Conservation (phyloP, 1,284 basidiomycete genomes). For the Tetrapyrgos nigripes region DNA sequence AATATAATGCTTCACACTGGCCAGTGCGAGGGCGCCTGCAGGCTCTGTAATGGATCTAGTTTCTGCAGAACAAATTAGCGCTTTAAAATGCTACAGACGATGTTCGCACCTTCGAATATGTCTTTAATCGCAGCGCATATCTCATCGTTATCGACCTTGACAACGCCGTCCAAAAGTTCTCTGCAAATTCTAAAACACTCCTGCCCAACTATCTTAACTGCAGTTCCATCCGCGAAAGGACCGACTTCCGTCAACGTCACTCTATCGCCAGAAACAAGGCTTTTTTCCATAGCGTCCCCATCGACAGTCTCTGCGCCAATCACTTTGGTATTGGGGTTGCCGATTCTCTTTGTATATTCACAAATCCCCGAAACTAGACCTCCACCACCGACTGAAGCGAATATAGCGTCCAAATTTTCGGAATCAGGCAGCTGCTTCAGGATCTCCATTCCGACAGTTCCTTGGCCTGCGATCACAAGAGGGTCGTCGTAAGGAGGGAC, state of each 20-base stretch:
- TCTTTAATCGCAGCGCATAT: constrained; percentile 99
- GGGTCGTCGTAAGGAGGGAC: constrained; percentile 99
- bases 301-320: constrained; percentile 96
- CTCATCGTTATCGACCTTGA: constrained; percentile 93
- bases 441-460: constrained; percentile 95
- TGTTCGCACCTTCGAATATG: constrained; percentile 89
- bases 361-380: constrained; percentile 90
- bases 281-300: constrained; percentile 91
- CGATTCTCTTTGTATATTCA: constrained; percentile 94
- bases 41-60: constrained; percentile 96
- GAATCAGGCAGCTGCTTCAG: constrained; percentile 84
- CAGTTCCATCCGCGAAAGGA: constrained; percentile 98
- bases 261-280: constrained; percentile 79
- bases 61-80: constrained; percentile 57
- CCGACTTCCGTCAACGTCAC: constrained; percentile 91
- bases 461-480: constrained; percentile 96
- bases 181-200: constrained; percentile 95
- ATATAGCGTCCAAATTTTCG: constrained; percentile 85
- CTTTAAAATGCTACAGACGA: constrained; percentile 6
- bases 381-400: constrained; percentile 92
- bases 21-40: constrained; percentile 93
- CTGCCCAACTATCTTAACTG: constrained; percentile 95
- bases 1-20: constrained; percentile 93
- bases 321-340: constrained; percentile 83
- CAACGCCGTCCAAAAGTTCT: constrained; percentile 84